Evolutionary conservation across 2,329 filamentous ascomycete species (phyloP).

Genomic region (Aureobasidium namibiae): DNA sequence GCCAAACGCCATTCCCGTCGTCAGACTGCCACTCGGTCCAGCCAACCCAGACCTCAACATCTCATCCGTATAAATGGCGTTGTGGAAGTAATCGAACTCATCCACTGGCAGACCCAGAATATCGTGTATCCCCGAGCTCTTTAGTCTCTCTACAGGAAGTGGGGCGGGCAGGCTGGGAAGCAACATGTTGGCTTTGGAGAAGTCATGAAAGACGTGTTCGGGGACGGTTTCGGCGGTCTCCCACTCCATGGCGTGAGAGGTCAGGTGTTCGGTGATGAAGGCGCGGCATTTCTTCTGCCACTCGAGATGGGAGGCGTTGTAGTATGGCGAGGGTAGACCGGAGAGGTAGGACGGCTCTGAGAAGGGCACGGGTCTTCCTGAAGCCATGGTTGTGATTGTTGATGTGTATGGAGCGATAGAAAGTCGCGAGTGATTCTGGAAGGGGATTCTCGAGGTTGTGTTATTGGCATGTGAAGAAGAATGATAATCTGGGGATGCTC

Average conservation of each 20-base stretch:
- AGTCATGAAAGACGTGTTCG: conserved; percentile 54
- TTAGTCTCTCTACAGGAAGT: conserved; percentile 59
- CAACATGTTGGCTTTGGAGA: conserved; percentile 59
- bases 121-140: conserved; percentile 56
- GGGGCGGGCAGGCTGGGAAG: conserved; percentile 63
- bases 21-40: conserved; percentile 58
- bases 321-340: conserved; percentile 64
- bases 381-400: not conserved
- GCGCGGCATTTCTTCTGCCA: conserved; percentile 62
- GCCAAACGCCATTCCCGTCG: conserved; percentile 64
- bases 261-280: conserved; percentile 57
- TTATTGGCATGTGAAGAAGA: not conserved
- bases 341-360: conserved; percentile 64
- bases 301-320: conserved; percentile 54
- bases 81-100: conserved; percentile 66
- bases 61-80: conserved; percentile 63
- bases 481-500: not conserved
- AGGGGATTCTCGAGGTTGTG: not conserved
- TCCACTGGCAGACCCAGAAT: conserved; percentile 61
- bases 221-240: conserved; percentile 58
- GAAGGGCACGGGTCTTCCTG: conserved; percentile 49
- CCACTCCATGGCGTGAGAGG: conserved; percentile 59
- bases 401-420: not conserved
- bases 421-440: not conserved
- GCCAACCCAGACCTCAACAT: conserved; percentile 57